Evolutionary conservation across 768 basidiomycete species (phyloP).

Genomic region (Boletus subparvulus): DNA sequence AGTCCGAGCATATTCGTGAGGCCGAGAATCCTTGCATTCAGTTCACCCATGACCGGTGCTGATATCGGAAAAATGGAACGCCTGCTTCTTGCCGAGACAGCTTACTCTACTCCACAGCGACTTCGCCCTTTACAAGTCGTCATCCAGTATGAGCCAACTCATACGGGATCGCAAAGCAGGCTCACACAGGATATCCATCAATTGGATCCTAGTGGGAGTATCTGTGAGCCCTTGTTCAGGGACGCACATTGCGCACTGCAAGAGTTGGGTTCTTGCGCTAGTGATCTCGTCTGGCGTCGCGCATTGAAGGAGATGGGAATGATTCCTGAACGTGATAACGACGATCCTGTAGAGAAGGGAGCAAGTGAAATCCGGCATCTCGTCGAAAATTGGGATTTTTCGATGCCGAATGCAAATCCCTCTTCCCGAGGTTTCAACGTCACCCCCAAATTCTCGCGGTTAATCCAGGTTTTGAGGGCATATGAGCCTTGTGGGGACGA

Average conservation of each 20-base stretch:
- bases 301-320: slow-evolving; percentile 40
- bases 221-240: slow-evolving; percentile 44
- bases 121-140: slow-evolving; percentile 51
- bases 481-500: slow-evolving; percentile 51
- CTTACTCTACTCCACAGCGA: slow-evolving; percentile 36
- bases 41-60: slow-evolving; percentile 24
- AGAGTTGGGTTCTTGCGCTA: slow-evolving; percentile 67
- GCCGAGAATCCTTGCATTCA: slow-evolving; percentile 47
- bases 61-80: slow-evolving; percentile 41
- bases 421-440: slow-evolving; percentile 64
- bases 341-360: slow-evolving; percentile 29
- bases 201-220: slow-evolving; percentile 40
- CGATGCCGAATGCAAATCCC: slow-evolving; percentile 60
- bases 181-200: slow-evolving; percentile 49
- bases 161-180: slow-evolving; percentile 36
- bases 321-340: slow-evolving; percentile 37
- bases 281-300: slow-evolving; percentile 68
- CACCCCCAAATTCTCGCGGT: slow-evolving; percentile 60
- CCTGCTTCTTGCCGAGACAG: slow-evolving; percentile 40
- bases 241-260: slow-evolving; percentile 45
- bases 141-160: slow-evolving; percentile 48
- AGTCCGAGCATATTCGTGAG: slow-evolving; percentile 33
- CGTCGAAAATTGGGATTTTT: slow-evolving; percentile 61
- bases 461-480: slow-evolving; percentile 58
- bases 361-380: slow-evolving; percentile 34